These are phyloP conservation scores for Pythium diclinum DNA, from an alignment of 352 stramenopile species.

Conservation along the genomic window DNA sequence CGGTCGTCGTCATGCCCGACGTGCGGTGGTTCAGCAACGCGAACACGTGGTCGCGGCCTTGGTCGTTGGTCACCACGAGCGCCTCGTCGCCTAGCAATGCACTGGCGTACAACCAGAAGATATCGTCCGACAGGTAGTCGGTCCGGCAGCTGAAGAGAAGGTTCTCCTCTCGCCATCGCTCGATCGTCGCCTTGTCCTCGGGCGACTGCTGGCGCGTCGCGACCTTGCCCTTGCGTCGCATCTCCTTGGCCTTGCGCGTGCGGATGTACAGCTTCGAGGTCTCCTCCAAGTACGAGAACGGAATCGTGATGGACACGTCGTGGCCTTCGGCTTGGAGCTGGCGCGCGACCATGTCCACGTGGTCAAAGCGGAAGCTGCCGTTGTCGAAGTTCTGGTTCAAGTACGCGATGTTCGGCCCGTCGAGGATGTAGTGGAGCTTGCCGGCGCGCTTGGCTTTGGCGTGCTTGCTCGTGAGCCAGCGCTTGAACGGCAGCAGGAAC, in stretches of 20 bases:
- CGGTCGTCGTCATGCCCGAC: constrained; percentile 26
- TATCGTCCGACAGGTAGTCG: constrained; percentile 92
- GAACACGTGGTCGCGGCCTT: constrained; percentile 95
- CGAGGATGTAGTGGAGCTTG: constrained; percentile 88
- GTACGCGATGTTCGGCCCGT: constrained; percentile 98
- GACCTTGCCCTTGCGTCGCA: constrained; percentile 51
- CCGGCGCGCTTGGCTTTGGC: constrained; percentile 9
- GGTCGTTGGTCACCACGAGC: constrained; percentile 95
- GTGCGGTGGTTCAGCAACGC: constrained; percentile 45
- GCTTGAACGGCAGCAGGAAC: constrained; percentile 59
- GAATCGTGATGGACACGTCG: constrained; percentile 76
- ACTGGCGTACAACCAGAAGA: constrained; percentile 97
- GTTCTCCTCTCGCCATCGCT: constrained; percentile 60
- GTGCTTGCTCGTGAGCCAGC: constrained; percentile 54
- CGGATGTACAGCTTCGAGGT: constrained; percentile 61
- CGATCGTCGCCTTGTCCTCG: constrained; percentile 59
- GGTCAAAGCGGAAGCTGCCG: constrained; percentile 92
- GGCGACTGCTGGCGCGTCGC: constrained; percentile 42
- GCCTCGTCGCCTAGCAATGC: constrained; percentile 58
- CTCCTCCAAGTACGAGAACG: constrained; percentile 57
- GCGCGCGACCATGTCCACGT: constrained; percentile 91
- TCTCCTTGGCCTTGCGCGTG: constrained; percentile 43
- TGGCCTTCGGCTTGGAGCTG: constrained; percentile 82
- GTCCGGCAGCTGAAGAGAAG: constrained; percentile 91
- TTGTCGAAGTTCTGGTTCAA: constrained; percentile 95